Percentiles rank a stretch among this genome's conserved stretches.
These are phyloP conservation scores for Isatis lusitanica DNA, from an alignment of 441 rosid species.

Conservation along the genomic window DNA sequence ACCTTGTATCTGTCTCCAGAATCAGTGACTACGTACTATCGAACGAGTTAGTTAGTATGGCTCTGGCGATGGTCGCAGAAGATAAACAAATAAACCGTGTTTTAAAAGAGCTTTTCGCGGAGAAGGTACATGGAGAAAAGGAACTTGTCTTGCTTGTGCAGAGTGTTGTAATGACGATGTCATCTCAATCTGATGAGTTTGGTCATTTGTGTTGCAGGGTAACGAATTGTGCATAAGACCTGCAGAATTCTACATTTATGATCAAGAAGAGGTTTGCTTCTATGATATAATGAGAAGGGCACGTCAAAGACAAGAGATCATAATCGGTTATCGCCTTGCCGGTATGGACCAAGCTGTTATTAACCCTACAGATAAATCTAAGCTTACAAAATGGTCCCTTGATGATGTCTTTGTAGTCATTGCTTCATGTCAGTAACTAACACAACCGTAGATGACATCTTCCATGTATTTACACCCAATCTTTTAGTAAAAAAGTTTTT, in stretches of 20 bases:
- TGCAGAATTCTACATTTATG: constrained; percentile 79
- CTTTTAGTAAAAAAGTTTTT: neutral
- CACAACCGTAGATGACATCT: neutral
- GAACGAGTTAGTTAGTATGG: constrained; percentile 90
- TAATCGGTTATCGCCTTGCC: constrained; percentile 76
- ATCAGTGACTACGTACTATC: constrained; percentile 92
- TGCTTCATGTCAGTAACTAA: constrained; percentile 49
- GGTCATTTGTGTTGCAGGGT: constrained; percentile 48
- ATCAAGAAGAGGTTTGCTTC: constrained; percentile 80
- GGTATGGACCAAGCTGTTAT: constrained; percentile 63
- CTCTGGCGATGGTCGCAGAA: constrained; percentile 91
- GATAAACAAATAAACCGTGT: constrained; percentile 94
- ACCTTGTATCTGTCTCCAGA: constrained; percentile 86
- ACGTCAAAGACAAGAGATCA: constrained; percentile 67
- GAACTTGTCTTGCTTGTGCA: neutral
- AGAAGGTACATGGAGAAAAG: constrained; percentile 52
- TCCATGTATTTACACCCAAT: neutral
- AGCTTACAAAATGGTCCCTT: constrained; percentile 73
- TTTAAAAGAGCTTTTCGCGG: constrained; percentile 81
- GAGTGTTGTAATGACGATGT: neutral
- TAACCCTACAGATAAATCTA: constrained; percentile 63
- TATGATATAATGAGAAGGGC: constrained; percentile 74
- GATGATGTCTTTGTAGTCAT: constrained; percentile 85
- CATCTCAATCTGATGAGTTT: constrained; percentile 9
- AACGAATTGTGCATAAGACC: constrained; percentile 86